Conservation (phyloP, 1,284 basidiomycete genomes). For the Ceratobasidium sp. region DNA sequence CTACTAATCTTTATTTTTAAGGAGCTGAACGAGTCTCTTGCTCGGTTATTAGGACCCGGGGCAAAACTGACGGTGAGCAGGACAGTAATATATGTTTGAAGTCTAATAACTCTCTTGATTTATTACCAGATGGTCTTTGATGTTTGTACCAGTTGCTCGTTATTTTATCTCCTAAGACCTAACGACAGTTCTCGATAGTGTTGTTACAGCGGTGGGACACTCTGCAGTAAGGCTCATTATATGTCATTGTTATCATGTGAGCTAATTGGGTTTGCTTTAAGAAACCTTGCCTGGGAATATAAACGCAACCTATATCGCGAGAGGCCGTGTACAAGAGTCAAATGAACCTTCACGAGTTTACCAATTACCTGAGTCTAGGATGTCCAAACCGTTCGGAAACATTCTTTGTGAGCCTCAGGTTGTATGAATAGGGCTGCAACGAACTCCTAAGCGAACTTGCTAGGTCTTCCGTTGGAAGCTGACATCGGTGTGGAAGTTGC, state of each 20-base stretch:
- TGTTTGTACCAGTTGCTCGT: neutral
- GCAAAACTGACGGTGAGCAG: conserved; percentile 21
- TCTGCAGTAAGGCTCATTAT: neutral
- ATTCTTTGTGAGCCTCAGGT: neutral
- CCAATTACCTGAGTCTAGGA: neutral
- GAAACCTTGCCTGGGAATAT: neutral
- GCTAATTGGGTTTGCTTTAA: neutral
- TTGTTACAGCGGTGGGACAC: conserved; percentile 32
- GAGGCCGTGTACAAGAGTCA: neutral
- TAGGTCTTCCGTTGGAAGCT: neutral
- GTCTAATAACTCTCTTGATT: neutral
- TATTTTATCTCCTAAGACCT: neutral
- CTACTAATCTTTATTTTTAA: neutral
- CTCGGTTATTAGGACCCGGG: neutral
- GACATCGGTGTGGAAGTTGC: neutral
- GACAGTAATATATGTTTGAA: too few species aligned
- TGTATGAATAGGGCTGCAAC: neutral
- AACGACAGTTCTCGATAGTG: neutral
- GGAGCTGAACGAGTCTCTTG: conserved; percentile 8
- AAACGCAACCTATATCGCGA: neutral
- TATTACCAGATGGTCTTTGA: conserved; percentile 14
- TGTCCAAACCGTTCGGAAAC: neutral
- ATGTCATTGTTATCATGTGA: neutral
- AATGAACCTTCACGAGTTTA: neutral
- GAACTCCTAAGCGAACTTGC: neutral